These are phyloP conservation scores for Collybia sp. DNA, from an alignment of 768 basidiomycete species.

Conservation along the genomic window DNA sequence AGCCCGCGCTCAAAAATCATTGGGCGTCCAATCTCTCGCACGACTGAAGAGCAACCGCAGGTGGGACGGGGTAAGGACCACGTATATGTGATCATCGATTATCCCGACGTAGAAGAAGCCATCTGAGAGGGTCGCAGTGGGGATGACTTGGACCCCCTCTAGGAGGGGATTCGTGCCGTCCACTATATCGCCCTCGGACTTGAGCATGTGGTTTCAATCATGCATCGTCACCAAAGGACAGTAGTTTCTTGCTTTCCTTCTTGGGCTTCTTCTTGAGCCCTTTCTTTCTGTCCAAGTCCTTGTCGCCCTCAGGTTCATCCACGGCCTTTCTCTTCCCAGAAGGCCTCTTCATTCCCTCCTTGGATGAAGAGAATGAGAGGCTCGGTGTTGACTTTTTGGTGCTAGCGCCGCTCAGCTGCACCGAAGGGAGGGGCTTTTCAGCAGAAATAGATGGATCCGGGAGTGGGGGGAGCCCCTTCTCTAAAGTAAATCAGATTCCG, in stretches of 20 bases:
- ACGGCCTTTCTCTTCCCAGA: slow-evolving; percentile 37
- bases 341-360: slow-evolving; percentile 19
- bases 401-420: slow-evolving; percentile 9
- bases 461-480: slow-evolving; percentile 56
- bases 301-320: slow-evolving; percentile 26
- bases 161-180: no score
- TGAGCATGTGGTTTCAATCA: slow-evolving; percentile 14
- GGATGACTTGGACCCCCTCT: no score
- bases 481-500: slow-evolving; percentile 25
- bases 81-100: no score
- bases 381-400: slow-evolving; percentile 19
- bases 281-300: slow-evolving; percentile 7
- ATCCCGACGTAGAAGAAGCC: no score
- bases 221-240: slow-evolving; percentile 60
- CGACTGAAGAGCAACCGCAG: no score
- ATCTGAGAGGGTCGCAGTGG: no score
- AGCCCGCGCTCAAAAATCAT: no score
- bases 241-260: slow-evolving; percentile 39
- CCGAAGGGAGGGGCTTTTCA: slow-evolving; percentile 7
- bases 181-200: no score
- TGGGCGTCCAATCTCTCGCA: no score
- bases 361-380: slow-evolving; percentile 43
- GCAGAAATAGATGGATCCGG: slow-evolving; percentile 24
- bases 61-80: no score
- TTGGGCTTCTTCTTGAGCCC: slow-evolving; percentile 53